Evolutionary conservation across 2,329 filamentous ascomycete species (phyloP), one percentile per base, ranked within the genome.

Genomic region (Byssochlamys sp.): DNA sequence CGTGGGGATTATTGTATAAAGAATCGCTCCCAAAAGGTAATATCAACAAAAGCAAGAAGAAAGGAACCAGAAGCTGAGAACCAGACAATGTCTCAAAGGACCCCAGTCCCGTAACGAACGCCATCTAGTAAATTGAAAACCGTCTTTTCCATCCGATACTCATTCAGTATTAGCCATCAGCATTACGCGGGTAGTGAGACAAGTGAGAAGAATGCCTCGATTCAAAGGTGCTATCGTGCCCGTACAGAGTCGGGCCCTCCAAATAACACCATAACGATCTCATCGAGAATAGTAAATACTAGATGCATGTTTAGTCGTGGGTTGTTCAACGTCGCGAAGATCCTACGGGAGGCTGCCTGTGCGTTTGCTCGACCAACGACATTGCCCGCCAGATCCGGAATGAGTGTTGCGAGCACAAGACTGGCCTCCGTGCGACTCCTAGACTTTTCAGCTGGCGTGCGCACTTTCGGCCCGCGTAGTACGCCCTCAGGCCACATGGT

Each of bases 351-450:
- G 25, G 94, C 94, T 57, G 87, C 88, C 71, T 95, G 89, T 14
- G 95, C 94, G 76, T 99, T 99, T 50, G 87, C 83, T 66, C 91
- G 83, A 3, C 94, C 94, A 14, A 99, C 95, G 5, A 99, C 95
- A 73, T 89, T 96, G 6, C 88, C 91, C 7, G 90, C 92, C 57
- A 99, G 71, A 71, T 99, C 94, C 2, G 94, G 94, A 24, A 99
- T 80, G 54, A 99, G 81, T 9, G 91, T 95, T 9, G 88, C 90
- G 53, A 99, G 80, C 79, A 97, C 89, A 26, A 96, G 76, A 59
- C 88, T 90, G 5, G 95, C 94, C 73, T 97, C 94, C 7, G 86
- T 89, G 59, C 89, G 81, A 60, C 88, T 95, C 71, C 85, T 87
- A 54, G 85, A 82, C 75, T 90, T 94, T 66, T 97, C 89, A 1